phyloP scores from a whole-genome alignment of 768 basidiomycete species.

The Auriscalpium vulgare region DNA sequence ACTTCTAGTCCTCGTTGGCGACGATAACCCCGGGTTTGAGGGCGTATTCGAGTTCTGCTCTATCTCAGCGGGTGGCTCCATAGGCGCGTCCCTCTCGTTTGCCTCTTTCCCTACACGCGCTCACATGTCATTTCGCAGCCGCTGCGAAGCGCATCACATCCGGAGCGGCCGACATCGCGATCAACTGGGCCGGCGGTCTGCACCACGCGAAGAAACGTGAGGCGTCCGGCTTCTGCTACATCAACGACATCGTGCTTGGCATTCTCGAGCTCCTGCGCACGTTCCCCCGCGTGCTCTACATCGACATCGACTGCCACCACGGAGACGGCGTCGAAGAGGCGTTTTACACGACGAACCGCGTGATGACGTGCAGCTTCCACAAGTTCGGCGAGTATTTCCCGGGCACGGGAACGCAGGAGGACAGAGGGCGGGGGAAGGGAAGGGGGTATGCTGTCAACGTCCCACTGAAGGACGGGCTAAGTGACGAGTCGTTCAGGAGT shows the following conservation, averaged over 20 bases:
- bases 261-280: slow-evolving; percentile 88
- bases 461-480: slow-evolving; percentile 89
- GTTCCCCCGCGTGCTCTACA: slow-evolving; percentile 84
- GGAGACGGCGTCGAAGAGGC: slow-evolving; percentile 99
- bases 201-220: slow-evolving; percentile 99
- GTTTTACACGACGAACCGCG: slow-evolving; percentile 94
- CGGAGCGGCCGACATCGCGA: slow-evolving; percentile 74
- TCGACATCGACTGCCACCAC: slow-evolving; percentile 98
- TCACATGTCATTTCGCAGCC: slow-evolving; percentile 31
- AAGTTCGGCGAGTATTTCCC: slow-evolving; percentile 96
- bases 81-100: slow-evolving; percentile 45
- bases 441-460: slow-evolving; percentile 89
- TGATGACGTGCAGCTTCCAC: slow-evolving; percentile 96
- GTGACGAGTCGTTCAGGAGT: slow-evolving; percentile 77
- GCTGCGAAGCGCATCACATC: slow-evolving; percentile 75
- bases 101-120: background rate
- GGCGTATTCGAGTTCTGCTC: slow-evolving; percentile 96
- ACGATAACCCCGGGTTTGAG: slow-evolving; percentile 96
- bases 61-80: slow-evolving; percentile 92
- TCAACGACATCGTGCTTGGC: slow-evolving; percentile 94
- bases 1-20: slow-evolving; percentile 53
- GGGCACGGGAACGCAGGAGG: slow-evolving; percentile 80
- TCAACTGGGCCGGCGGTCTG: slow-evolving; percentile 97
- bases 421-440: slow-evolving; percentile 76
- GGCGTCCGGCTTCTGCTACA: slow-evolving; percentile 97